Evolutionary conservation across 345 rosid species (phyloP).

Genomic region (Lumnitzera racemosa): DNA sequence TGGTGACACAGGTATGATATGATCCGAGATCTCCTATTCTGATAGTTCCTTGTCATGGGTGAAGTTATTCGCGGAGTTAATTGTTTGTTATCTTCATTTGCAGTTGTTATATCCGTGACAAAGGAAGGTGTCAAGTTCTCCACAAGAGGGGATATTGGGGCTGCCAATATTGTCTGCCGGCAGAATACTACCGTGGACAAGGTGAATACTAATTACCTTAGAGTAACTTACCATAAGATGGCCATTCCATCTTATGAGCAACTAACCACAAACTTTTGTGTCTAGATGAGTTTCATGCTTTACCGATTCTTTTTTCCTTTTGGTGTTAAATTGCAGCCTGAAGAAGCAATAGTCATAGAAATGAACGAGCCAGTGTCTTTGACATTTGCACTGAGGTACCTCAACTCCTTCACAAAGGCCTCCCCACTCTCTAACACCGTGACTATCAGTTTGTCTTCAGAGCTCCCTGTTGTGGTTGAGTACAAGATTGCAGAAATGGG

Average conservation of each 20-base stretch:
- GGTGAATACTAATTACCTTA: slow-evolving; percentile 22
- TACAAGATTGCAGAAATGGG: slow-evolving; percentile 99
- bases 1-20: slow-evolving; percentile 78
- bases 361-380: slow-evolving; percentile 92
- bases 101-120: slow-evolving; percentile 90
- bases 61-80: neutral
- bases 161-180: slow-evolving; percentile 89
- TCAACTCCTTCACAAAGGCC: slow-evolving; percentile 97
- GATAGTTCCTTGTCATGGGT: neutral
- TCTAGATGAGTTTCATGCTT: no score
- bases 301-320: neutral
- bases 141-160: slow-evolving; percentile 89
- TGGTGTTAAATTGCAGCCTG: slow-evolving; percentile 56
- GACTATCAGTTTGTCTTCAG: slow-evolving; percentile 88
- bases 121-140: slow-evolving; percentile 99
- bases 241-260: no score
- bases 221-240: no score
- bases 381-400: slow-evolving; percentile 91
- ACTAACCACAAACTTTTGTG: no score
- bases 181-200: slow-evolving; percentile 94
- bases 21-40: neutral
- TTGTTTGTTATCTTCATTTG: slow-evolving; percentile 5
- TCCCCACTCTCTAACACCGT: slow-evolving; percentile 77
- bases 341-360: slow-evolving; percentile 78
- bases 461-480: slow-evolving; percentile 92